A percentile compares a stretch with the other conserved stretches of the same genome.
Evolutionary conservation across 1,284 basidiomycete genomes (phyloP).

Genomic region (Pseudozyma flocculosa): DNA sequence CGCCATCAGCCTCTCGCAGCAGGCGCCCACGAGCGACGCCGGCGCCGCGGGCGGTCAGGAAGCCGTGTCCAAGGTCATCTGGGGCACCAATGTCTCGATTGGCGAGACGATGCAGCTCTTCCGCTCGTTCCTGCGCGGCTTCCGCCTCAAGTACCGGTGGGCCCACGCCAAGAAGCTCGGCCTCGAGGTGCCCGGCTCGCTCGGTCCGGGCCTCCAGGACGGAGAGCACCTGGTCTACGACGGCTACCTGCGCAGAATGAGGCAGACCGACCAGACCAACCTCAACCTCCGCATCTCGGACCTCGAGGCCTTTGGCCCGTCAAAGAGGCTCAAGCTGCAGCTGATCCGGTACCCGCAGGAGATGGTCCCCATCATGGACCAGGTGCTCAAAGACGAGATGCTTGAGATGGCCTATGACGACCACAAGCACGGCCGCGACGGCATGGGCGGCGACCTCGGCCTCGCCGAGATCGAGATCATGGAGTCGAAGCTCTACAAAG

Average conservation of each 20-base stretch:
- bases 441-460: conserved; percentile 70
- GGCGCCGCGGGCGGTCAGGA: conserved; percentile 54
- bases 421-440: conserved; percentile 79
- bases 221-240: conserved; percentile 68
- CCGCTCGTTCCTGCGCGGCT: conserved; percentile 82
- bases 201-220: conserved; percentile 30
- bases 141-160: conserved; percentile 89
- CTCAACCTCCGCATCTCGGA: conserved; percentile 89
- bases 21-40: conserved; percentile 27
- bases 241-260: conserved; percentile 79
- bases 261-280: conserved; percentile 79
- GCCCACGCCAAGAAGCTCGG: conserved; percentile 72
- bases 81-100: conserved; percentile 93
- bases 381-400: conserved; percentile 66
- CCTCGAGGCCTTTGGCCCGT: conserved; percentile 81
- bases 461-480: conserved; percentile 29
- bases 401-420: conserved; percentile 67
- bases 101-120: conserved; percentile 87
- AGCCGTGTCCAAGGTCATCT: conserved; percentile 78
- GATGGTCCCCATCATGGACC: conserved; percentile 81
- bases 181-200: conserved; percentile 55
- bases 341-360: conserved; percentile 92
- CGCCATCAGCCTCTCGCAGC: conserved; percentile 56
- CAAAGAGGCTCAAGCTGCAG: conserved; percentile 68
- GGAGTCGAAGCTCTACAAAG: conserved; percentile 64